Base-by-base conservation (phyloP, 495 filamentous ascomycete genomes). In the Penicillium alfredii region DNA sequence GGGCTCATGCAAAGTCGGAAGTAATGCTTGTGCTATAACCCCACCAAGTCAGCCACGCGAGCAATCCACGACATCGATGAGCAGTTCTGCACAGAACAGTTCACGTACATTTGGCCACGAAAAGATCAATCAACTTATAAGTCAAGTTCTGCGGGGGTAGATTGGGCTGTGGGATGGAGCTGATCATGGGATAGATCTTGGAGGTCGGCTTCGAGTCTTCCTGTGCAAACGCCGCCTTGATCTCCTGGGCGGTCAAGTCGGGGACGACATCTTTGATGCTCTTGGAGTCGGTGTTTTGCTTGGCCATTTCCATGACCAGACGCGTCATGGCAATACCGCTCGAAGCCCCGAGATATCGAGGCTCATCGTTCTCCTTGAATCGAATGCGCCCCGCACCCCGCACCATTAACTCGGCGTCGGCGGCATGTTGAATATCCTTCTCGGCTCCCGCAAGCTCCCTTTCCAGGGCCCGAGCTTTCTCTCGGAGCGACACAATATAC, bases 261-360 rank as follows among this genome's bases (percentile, higher is more conserved):
- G 86, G 81, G n/a, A 92, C 77, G 17, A 96, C 76, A 50, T 94
- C 86, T 35, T 84, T 81, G 61, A 95, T 94, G 40, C 78, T 84
- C 56, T 84, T 85, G 3, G 83, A 78, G 40, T 86, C 81, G 19
- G 83, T 88, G 43, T 85, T 87, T 40, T 84, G 80, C 52, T 90
- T 97, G 29, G 89, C 89, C 50, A 94, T 78, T 55, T 94, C 88
- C 80, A 97, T 94, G 17, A 97, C 84, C 49, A 96, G 65, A 21
- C 89, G 78, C 11, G 88, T 90, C 64, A 97, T 90, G 43, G 86
- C 86, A 55, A 94, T 90, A 41, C 90, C 90, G 56, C 90, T 96
- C 8, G 87, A 90, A 8, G 90, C 80, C 0, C 90, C 90, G 8
- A 97, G 71, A 50, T 88, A 97, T 40, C 88, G 81, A 8, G 87